Percentiles rank a stretch among this genome's conserved stretches.
Conservation (phyloP, 805 yeast species). For the Debaryomyces tyrocola region DNA sequence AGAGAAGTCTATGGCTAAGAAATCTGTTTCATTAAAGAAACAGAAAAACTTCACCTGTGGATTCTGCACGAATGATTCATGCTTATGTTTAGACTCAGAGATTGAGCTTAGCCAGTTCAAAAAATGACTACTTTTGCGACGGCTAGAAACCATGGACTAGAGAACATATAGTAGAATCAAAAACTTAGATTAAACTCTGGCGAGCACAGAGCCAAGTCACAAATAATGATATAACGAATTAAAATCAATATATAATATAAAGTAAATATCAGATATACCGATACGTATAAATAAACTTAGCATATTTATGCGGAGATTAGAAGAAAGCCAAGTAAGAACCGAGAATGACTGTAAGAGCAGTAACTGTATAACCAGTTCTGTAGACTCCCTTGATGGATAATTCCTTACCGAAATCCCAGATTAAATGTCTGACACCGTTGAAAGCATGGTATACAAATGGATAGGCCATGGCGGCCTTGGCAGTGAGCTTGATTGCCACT, state of each 20-base stretch:
- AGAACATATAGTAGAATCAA: background rate
- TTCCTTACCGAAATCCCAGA: conserved; percentile 89
- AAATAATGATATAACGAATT: background rate
- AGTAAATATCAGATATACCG: background rate
- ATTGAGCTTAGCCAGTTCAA: conserved; percentile 11
- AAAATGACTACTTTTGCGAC: background rate
- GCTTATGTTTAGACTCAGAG: conserved; percentile 43
- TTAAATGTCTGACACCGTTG: conserved; percentile 89
- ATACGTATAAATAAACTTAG: background rate
- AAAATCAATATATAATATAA: conserved; percentile 1
- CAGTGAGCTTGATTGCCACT: conserved; percentile 53
- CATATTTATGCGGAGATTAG: conserved; percentile 10
- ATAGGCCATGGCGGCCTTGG: conserved; percentile 71
- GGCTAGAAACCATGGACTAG: background rate
- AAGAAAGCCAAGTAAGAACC: conserved; percentile 60
- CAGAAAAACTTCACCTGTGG: conserved; percentile 23
- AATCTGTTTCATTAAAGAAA: background rate
- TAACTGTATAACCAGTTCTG: conserved; percentile 84
- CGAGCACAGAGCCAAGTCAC: background rate
- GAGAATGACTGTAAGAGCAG: conserved; percentile 59
- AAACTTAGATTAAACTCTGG: background rate
- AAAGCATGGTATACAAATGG: conserved; percentile 85
- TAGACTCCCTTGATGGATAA: conserved; percentile 84
- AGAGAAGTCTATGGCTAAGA: background rate
- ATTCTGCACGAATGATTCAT: conserved; percentile 40